Conservation (phyloP, 2,329 filamentous ascomycete genomes). For the Calonectria montana region DNA sequence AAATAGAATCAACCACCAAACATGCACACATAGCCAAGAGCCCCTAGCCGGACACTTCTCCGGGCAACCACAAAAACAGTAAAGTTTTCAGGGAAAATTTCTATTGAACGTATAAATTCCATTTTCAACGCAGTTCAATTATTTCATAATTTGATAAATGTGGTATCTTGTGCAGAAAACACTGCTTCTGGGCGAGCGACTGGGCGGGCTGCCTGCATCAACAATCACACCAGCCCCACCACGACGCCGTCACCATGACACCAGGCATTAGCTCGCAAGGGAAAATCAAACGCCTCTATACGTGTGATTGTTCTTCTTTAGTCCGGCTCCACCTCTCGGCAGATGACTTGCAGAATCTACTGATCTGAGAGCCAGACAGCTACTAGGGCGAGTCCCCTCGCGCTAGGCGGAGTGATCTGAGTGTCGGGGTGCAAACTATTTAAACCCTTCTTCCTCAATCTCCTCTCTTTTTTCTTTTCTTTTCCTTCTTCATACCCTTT, state of each 20-base stretch:
- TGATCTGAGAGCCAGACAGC: not conserved
- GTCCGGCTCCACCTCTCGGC: not conserved
- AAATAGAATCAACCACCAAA: not conserved
- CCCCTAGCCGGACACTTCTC: conserved; percentile 10
- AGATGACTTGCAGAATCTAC: not conserved
- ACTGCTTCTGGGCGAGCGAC: not conserved
- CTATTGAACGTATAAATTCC: conserved; percentile 3
- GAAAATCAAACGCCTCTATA: not conserved
- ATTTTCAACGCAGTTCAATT: not conserved
- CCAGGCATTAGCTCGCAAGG: not conserved
- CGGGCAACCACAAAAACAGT: conserved; percentile 32
- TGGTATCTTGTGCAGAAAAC: conserved; percentile 10
- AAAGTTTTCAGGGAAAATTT: not conserved
- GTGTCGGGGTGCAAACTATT: not conserved
- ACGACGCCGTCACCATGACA: not conserved
- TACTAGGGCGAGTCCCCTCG: not conserved
- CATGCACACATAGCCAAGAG: not conserved
- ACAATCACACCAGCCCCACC: not conserved
- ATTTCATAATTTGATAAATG: not conserved
- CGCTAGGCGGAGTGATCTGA: conserved; percentile 10
- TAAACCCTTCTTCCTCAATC: not conserved
- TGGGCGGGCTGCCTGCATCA: not conserved
- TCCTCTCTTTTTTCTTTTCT: not conserved
- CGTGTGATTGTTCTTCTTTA: not conserved
- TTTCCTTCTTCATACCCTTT: conserved; percentile 6